phyloP scores from a whole-genome alignment of 2,329 filamentous ascomycete genomes.

The Nemania sp. region DNA sequence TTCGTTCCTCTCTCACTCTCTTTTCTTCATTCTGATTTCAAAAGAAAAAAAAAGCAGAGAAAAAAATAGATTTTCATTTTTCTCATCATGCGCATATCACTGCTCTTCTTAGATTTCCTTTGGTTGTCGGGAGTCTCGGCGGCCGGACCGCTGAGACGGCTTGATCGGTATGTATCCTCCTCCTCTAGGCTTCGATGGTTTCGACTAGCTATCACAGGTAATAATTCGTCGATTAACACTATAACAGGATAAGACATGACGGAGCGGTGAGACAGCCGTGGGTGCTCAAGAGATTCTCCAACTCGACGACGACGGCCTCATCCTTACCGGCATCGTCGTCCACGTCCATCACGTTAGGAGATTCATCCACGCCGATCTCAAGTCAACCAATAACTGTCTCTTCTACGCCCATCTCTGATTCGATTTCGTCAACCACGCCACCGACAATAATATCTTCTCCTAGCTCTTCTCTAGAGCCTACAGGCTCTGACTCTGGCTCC shows the following conservation, averaged over 20 bases:
- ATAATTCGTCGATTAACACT: slow-evolving; percentile 29
- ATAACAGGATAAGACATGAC: slow-evolving; percentile 32
- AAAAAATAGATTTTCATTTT: slow-evolving; percentile 8
- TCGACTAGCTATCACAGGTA: not conserved
- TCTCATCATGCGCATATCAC: slow-evolving; percentile 36
- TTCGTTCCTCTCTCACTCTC: slow-evolving; percentile 20
- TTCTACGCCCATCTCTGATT: not conserved
- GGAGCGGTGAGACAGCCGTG: slow-evolving; percentile 25
- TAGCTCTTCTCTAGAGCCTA: slow-evolving; percentile 13
- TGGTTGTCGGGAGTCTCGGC: slow-evolving; percentile 39
- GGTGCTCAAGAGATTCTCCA: slow-evolving; percentile 31
- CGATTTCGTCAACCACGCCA: slow-evolving; percentile 6
- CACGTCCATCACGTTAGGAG: slow-evolving; percentile 5
- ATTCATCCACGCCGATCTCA: slow-evolving; percentile 12
- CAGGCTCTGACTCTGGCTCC: slow-evolving; percentile 15
- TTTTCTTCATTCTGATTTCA: not conserved
- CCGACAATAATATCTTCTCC: slow-evolving; percentile 17
- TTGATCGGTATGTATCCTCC: slow-evolving; percentile 33
- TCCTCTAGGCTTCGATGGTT: not conserved
- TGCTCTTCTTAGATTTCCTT: slow-evolving; percentile 38
- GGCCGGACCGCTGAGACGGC: slow-evolving; percentile 40
- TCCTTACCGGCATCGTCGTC: slow-evolving; percentile 15
- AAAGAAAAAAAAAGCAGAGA: not conserved
- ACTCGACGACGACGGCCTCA: slow-evolving; percentile 22
- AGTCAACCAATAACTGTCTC: slow-evolving; percentile 4